Evolutionary conservation across 2,329 filamentous ascomycete genomes (phyloP).

Genomic region (Penicillium sp.): DNA sequence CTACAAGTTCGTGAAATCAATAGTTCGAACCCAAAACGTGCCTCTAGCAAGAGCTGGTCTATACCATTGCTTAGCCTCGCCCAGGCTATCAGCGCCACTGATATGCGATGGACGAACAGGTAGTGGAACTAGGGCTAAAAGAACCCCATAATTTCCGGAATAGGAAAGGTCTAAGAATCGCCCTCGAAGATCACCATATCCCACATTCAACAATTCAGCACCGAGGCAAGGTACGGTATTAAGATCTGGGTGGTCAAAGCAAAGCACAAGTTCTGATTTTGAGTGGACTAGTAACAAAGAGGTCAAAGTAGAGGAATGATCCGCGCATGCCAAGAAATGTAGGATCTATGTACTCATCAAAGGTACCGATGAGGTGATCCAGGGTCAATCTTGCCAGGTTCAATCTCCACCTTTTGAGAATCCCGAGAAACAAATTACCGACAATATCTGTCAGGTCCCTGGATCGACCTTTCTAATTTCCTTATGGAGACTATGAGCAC

Average conservation of each 20-base stretch:
- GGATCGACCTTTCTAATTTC: constrained; percentile 16
- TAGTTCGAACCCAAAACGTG: constrained; percentile 7
- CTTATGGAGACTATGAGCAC: constrained; percentile 5
- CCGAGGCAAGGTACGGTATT: background rate
- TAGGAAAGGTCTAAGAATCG: background rate
- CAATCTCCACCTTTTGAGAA: background rate
- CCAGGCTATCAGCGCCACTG: background rate
- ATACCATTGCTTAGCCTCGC: background rate
- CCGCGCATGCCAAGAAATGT: constrained; percentile 11
- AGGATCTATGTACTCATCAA: constrained; percentile 8
- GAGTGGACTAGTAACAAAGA: background rate
- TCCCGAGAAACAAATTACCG: background rate
- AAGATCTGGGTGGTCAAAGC: constrained; percentile 3
- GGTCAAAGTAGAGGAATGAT: constrained; percentile 6
- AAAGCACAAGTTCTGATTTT: constrained; percentile 4
- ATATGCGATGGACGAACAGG: background rate
- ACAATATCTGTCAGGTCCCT: constrained; percentile 7
- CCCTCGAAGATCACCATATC: background rate
- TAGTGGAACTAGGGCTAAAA: background rate
- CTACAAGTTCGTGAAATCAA: background rate
- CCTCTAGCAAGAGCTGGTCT: background rate
- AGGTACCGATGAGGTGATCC: constrained; percentile 16
- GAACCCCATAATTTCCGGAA: background rate
- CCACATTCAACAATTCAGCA: background rate
- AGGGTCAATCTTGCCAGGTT: background rate